These are phyloP conservation scores for Colletotrichum limetticola DNA, from an alignment of 2,329 filamentous ascomycete genomes.

Conservation along the genomic window DNA sequence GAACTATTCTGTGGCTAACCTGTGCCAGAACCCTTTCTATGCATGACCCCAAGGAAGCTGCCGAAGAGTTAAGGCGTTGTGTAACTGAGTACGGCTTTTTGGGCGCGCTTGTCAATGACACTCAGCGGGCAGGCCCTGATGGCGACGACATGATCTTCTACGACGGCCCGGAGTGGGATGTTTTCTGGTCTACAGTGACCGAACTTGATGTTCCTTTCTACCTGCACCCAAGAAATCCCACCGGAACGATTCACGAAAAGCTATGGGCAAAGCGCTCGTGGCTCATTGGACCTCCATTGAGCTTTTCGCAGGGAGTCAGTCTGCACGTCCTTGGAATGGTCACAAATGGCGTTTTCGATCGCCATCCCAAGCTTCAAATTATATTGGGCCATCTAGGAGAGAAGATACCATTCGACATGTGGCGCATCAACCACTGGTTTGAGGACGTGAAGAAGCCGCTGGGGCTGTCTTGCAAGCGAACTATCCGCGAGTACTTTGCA, in stretches of 20 bases:
- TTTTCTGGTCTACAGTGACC: slow-evolving; percentile 68
- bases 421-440: slow-evolving; percentile 65
- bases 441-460: slow-evolving; percentile 65
- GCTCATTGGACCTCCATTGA: slow-evolving; percentile 68
- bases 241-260: slow-evolving; percentile 65
- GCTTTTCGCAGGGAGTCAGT: slow-evolving; percentile 67
- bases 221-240: slow-evolving; percentile 69
- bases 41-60: background rate
- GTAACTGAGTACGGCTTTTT: slow-evolving; percentile 70
- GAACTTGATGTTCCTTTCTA: slow-evolving; percentile 73
- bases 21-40: background rate
- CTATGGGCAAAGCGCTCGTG: slow-evolving; percentile 68
- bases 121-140: slow-evolving; percentile 63
- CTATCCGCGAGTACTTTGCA: slow-evolving; percentile 64
- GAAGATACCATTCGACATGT: slow-evolving; percentile 60
- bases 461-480: slow-evolving; percentile 54
- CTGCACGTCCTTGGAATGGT: slow-evolving; percentile 66
- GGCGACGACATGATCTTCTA: slow-evolving; percentile 74
- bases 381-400: slow-evolving; percentile 60
- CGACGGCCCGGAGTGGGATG: slow-evolving; percentile 68
- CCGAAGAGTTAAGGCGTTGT: slow-evolving; percentile 60
- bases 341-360: slow-evolving; percentile 60
- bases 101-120: slow-evolving; percentile 71
- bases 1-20: background rate
- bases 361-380: slow-evolving; percentile 56